Evolutionary conservation across 805 yeast species (phyloP).

Genomic region (Saccharomycopsis lassenensis): DNA sequence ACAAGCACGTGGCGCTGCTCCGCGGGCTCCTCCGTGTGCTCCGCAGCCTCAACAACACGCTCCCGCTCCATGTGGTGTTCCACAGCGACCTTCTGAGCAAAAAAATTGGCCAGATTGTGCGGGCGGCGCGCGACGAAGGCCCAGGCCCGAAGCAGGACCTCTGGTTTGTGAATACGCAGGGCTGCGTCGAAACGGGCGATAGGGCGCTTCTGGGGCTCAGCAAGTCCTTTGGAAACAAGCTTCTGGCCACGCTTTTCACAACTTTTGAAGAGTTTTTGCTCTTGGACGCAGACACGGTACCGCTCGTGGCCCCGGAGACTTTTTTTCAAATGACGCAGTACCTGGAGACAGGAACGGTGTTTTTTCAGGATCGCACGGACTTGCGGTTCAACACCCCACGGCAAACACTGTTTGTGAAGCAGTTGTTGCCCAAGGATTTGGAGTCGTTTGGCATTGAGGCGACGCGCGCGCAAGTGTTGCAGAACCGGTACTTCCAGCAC

Average conservation of each 20-base stretch:
- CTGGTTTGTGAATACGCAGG: slow-evolving; percentile 23
- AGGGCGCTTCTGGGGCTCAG: slow-evolving; percentile 8
- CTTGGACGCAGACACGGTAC: slow-evolving; percentile 42
- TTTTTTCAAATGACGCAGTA: slow-evolving; percentile 27
- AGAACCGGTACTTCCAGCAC: slow-evolving; percentile 33
- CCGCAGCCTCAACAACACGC: slow-evolving; percentile 25
- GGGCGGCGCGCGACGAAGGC: slow-evolving; percentile 6
- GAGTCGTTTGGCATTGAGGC: slow-evolving; percentile 32
- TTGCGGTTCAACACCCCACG: slow-evolving; percentile 37
- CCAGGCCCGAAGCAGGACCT: slow-evolving; percentile 23
- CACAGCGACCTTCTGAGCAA: slow-evolving; percentile 24
- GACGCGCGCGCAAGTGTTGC: slow-evolving; percentile 26
- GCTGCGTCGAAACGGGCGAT: slow-evolving; percentile 12
- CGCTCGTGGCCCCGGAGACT: slow-evolving; percentile 29
- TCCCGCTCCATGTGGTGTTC: slow-evolving; percentile 32
- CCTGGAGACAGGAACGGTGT: slow-evolving; percentile 29
- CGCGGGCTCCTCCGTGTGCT: slow-evolving; percentile 30
- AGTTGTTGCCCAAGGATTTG: slow-evolving; percentile 32
- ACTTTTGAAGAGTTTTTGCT: slow-evolving; percentile 39
- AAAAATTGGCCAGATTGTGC: too few species aligned
- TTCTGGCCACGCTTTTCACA: slow-evolving; percentile 34
- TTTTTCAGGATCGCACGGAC: slow-evolving; percentile 41
- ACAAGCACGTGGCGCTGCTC: slow-evolving; percentile 23
- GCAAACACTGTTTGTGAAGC: slow-evolving; percentile 30
- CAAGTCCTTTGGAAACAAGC: slow-evolving; percentile 29